phyloP scores from a whole-genome alignment of 371 early-diverging fungal species.

The Encephalitozoon romaleae region DNA sequence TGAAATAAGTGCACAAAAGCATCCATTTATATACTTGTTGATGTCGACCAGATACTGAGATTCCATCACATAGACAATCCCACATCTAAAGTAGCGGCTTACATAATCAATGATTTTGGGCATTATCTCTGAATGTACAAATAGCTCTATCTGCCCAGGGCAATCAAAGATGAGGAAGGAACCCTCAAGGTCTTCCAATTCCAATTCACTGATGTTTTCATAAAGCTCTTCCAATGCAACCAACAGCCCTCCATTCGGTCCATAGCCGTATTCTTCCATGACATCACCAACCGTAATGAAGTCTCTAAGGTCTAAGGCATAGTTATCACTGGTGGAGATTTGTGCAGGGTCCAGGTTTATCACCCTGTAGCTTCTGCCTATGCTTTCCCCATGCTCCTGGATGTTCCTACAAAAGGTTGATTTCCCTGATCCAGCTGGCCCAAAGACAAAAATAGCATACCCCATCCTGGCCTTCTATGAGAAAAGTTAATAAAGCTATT shows the following conservation, averaged over 20 bases:
- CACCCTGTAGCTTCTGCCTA: slow-evolving; percentile 72
- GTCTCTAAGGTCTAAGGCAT: slow-evolving; percentile 73
- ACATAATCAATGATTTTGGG: slow-evolving; percentile 68
- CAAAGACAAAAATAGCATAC: slow-evolving; percentile 67
- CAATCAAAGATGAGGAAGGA: slow-evolving; percentile 92
- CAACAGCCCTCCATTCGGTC: slow-evolving; percentile 94
- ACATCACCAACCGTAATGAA: slow-evolving; percentile 87
- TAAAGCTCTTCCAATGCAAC: slow-evolving; percentile 79
- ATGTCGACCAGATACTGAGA: slow-evolving; percentile 82
- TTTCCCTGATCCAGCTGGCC: slow-evolving; percentile 92
- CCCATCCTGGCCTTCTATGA: slow-evolving; percentile 36
- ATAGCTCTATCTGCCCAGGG: slow-evolving; percentile 98
- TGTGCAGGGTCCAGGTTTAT: slow-evolving; percentile 97
- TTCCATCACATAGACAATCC: slow-evolving; percentile 82
- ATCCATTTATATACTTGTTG: slow-evolving; percentile 82
- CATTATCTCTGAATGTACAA: slow-evolving; percentile 91
- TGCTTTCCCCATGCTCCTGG: slow-evolving; percentile 73
- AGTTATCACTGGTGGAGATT: slow-evolving; percentile 61
- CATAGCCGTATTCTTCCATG: slow-evolving; percentile 85
- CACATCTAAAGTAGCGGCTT: slow-evolving; percentile 63
- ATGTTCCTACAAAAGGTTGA: slow-evolving; percentile 84
- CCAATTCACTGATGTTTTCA: slow-evolving; percentile 85
- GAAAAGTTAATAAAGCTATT: slow-evolving; percentile 11
- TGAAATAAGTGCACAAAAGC: slow-evolving; percentile 68
- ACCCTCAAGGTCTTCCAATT: slow-evolving; percentile 79